Conservation (phyloP, 164 flowering plant species). For the Magnolia officinalis region DNA sequence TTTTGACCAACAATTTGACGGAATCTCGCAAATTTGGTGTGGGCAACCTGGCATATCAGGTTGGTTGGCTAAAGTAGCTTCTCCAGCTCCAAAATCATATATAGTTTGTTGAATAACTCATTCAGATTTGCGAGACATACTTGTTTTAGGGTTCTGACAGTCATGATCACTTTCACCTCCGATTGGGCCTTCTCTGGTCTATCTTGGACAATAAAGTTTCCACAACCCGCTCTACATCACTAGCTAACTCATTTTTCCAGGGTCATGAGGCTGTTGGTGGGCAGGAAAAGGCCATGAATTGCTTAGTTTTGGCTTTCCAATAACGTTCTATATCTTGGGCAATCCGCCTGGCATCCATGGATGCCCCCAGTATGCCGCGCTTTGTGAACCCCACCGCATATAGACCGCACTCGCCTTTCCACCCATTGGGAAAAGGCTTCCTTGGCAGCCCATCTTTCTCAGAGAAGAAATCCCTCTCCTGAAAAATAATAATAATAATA, state of each 20-base stretch:
- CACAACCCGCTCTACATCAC: background rate
- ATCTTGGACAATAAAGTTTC: too few species aligned
- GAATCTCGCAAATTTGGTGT: too few species aligned
- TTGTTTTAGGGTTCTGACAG: too few species aligned
- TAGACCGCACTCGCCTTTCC: constrained; percentile 74
- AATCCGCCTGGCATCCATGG: constrained; percentile 66
- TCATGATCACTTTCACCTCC: too few species aligned
- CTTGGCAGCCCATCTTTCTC: constrained; percentile 66
- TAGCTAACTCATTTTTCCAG: background rate
- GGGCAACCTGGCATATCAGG: too few species aligned
- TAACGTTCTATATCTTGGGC: constrained; percentile 52
- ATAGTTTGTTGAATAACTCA: too few species aligned
- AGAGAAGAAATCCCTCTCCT: constrained; percentile 66
- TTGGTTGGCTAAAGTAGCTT: too few species aligned
- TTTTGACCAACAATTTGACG: too few species aligned
- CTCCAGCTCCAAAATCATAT: too few species aligned
- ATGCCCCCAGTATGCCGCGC: constrained; percentile 69
- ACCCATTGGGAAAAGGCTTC: constrained; percentile 70
- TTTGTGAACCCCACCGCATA: constrained; percentile 84
- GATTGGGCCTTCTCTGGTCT: too few species aligned
- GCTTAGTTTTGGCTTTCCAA: constrained; percentile 37
- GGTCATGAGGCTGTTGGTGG: constrained; percentile 3
- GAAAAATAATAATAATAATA: background rate
- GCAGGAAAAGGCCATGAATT: constrained; percentile 12
- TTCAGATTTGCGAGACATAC: too few species aligned